A percentile compares a stretch with the other conserved stretches of the same genome.
These are phyloP conservation scores for Psilocybe sp. DNA, from an alignment of 768 basidiomycete genomes.

Conservation along the genomic window DNA sequence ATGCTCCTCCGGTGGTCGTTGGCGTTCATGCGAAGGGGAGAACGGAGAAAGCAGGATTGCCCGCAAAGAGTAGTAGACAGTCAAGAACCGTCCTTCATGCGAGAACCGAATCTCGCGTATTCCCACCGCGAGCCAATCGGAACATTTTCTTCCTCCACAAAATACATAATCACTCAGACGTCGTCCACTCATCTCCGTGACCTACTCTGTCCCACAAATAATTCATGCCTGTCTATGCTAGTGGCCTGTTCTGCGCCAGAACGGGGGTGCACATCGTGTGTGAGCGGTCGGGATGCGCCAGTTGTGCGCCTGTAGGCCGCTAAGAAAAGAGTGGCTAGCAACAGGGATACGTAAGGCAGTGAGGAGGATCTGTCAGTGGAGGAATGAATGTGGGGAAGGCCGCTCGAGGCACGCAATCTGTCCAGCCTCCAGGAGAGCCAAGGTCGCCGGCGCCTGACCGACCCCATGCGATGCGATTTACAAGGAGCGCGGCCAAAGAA, in stretches of 20 bases:
- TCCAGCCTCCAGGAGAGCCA: conserved; percentile 10
- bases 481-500: neutral
- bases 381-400: conserved; percentile 43
- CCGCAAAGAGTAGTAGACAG: conserved; percentile 43
- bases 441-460: conserved; percentile 12
- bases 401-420: conserved; percentile 22
- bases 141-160: conserved; percentile 30
- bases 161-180: too few relatives aligned
- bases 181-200: too few relatives aligned
- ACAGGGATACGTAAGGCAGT: conserved; percentile 48
- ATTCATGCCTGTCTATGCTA: conserved; percentile 15
- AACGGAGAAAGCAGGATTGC: conserved; percentile 54
- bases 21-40: conserved; percentile 50
- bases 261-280: conserved; percentile 41
- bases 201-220: conserved; percentile 8
- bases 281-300: conserved; percentile 48
- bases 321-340: conserved; percentile 48
- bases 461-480: neutral
- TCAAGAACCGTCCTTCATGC: conserved; percentile 62
- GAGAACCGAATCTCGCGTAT: conserved; percentile 42
- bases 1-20: conserved; percentile 47
- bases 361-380: conserved; percentile 39
- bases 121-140: conserved; percentile 67
- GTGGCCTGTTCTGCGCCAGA: conserved; percentile 15
- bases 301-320: conserved; percentile 41